These are phyloP conservation scores for Neurospora sp. DNA, from an alignment of 495 filamentous ascomycete genomes.

Conservation along the genomic window DNA sequence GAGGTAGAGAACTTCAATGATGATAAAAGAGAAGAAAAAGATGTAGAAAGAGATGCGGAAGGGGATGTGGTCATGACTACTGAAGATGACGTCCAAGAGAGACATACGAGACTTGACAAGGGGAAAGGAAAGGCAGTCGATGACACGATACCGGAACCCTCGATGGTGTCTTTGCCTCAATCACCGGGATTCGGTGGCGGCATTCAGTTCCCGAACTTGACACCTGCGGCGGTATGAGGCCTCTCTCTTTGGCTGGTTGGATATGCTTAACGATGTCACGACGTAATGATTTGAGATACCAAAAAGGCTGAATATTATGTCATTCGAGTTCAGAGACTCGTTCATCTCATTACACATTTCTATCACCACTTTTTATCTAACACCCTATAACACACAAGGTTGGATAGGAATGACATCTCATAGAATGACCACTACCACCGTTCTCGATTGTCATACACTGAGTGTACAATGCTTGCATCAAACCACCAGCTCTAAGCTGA, in stretches of 20 bases:
- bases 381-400: not conserved
- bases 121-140: conserved; percentile 14
- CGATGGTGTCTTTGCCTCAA: conserved; percentile 5
- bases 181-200: not conserved
- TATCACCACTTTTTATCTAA: not conserved
- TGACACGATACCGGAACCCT: conserved; percentile 1
- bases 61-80: conserved; percentile 11
- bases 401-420: not conserved
- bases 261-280: not conserved
- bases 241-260: not conserved
- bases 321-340: not conserved
- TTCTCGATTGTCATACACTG: not conserved
- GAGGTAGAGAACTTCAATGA: not conserved
- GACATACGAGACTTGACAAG: not conserved
- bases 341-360: not conserved
- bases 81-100: not conserved
- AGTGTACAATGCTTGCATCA: not conserved
- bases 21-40: not conserved
- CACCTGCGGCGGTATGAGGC: not conserved
- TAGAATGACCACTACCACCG: not conserved
- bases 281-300: conserved; percentile 3
- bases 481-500: not conserved
- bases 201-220: not conserved
- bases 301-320: not conserved
- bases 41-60: not conserved